phyloP scores from a whole-genome alignment of 371 early-diverging fungal species.

The Apophysomyces elegans region DNA sequence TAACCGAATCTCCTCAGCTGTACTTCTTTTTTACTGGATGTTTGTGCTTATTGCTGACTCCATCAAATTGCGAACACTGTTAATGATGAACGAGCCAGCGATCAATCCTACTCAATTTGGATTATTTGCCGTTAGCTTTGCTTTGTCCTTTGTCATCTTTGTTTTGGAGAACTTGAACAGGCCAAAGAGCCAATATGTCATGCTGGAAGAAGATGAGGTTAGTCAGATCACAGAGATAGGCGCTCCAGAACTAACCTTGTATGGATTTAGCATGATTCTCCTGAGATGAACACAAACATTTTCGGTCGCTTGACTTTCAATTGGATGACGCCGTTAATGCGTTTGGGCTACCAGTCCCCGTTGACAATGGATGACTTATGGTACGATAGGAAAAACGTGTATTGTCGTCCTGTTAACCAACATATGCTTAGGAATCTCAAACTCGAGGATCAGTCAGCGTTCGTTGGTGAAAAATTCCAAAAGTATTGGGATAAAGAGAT shows the following conservation, averaged over 20 bases:
- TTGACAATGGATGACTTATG: conserved; percentile 83
- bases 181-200: conserved; percentile 63
- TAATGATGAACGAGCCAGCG: conserved; percentile 37
- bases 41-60: conserved; percentile 50
- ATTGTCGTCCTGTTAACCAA: background rate
- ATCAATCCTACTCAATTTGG: conserved; percentile 45
- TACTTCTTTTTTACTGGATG: conserved; percentile 84
- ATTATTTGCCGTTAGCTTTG: conserved; percentile 38
- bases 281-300: conserved; percentile 85
- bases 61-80: conserved; percentile 65
- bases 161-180: conserved; percentile 64
- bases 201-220: conserved; percentile 59
- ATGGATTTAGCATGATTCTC: conserved; percentile 47
- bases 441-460: conserved; percentile 65
- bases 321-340: conserved; percentile 93
- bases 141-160: conserved; percentile 59
- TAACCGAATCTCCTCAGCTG: conserved; percentile 67
- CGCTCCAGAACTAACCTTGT: background rate
- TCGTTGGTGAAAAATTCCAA: conserved; percentile 70
- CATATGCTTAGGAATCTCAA: conserved; percentile 55
- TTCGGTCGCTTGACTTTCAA: conserved; percentile 84
- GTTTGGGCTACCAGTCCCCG: conserved; percentile 77
- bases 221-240: background rate
- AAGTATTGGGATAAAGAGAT: conserved; percentile 72
- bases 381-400: conserved; percentile 27